phyloP scores from a whole-genome alignment of 768 basidiomycete genomes.

The Hortiboletus flavorubellus region DNA sequence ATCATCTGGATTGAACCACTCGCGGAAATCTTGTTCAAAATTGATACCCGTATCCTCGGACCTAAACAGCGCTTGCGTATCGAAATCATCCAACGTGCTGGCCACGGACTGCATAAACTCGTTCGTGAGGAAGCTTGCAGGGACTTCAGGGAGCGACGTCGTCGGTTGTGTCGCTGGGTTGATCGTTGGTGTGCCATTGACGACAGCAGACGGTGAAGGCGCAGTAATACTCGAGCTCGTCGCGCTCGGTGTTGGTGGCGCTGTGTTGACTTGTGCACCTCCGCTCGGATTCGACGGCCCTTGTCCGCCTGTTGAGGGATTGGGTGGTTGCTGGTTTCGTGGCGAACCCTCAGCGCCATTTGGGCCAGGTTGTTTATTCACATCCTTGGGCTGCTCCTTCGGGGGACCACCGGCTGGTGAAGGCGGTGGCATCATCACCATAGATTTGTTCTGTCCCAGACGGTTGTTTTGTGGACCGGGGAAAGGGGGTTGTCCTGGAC shows the following conservation, averaged over 20 bases:
- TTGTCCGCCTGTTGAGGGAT: constrained; percentile 25
- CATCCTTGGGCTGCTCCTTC: constrained; percentile 33
- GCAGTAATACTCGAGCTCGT: constrained; percentile 34
- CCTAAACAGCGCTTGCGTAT: constrained; percentile 37
- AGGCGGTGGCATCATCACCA: constrained; percentile 50
- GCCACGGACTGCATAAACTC: constrained; percentile 49
- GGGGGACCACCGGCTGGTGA: constrained; percentile 41
- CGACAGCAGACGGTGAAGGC: constrained; percentile 36
- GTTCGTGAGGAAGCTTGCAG: constrained; percentile 17
- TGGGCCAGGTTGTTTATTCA: constrained; percentile 25
- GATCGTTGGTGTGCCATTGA: constrained; percentile 31
- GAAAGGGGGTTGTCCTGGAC: constrained; percentile 34
- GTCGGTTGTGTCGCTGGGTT: constrained; percentile 26
- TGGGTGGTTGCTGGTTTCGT: constrained; percentile 36
- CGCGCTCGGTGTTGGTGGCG: constrained; percentile 37
- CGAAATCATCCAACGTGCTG: constrained; percentile 39
- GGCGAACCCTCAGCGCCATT: constrained; percentile 40
- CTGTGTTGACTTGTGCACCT: constrained; percentile 28
- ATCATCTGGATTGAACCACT: constrained; percentile 66
- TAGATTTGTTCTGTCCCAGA: constrained; percentile 33
- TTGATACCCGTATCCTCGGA: constrained; percentile 48
- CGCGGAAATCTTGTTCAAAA: constrained; percentile 72
- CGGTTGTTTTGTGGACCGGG: constrained; percentile 32
- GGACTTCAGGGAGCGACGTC: constrained; percentile 27
- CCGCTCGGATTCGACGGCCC: constrained; percentile 19